Conservation (phyloP, 2,329 filamentous ascomycete species). For the Aspergillus aculeatus region DNA sequence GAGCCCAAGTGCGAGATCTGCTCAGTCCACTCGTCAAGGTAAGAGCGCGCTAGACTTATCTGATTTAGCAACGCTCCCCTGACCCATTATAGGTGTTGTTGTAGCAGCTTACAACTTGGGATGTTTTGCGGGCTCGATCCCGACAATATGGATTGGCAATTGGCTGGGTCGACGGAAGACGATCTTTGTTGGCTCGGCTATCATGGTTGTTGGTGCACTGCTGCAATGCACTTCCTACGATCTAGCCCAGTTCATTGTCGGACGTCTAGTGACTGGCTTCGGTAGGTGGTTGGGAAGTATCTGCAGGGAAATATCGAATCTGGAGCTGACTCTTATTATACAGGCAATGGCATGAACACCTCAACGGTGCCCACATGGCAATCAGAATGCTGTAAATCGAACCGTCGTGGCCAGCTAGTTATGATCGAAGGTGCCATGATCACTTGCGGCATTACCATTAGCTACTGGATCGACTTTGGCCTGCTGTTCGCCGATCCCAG, state of each 20-base stretch:
- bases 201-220: constrained; percentile 52
- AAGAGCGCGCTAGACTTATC: constrained; percentile 1
- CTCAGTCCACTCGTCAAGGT: constrained; percentile 40
- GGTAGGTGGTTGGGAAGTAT: constrained; percentile 29
- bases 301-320: no score
- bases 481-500: constrained; percentile 53
- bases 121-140: constrained; percentile 52
- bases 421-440: constrained; percentile 56
- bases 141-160: constrained; percentile 54
- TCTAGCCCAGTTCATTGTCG: constrained; percentile 52
- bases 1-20: constrained; percentile 16
- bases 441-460: constrained; percentile 51
- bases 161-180: constrained; percentile 52
- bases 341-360: constrained; percentile 51
- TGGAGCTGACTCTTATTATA: neutral
- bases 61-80: neutral
- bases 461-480: constrained; percentile 54
- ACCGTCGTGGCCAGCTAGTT: constrained; percentile 52
- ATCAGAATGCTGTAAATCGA: constrained; percentile 52
- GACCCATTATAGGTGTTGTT: constrained; percentile 32
- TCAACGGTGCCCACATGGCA: constrained; percentile 55
- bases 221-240: constrained; percentile 50
- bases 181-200: constrained; percentile 49
- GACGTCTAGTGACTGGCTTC: constrained; percentile 52
- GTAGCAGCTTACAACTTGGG: constrained; percentile 50